Conservation (phyloP, 2,329 filamentous ascomycete genomes). For the Trichoderma endophyticum region DNA sequence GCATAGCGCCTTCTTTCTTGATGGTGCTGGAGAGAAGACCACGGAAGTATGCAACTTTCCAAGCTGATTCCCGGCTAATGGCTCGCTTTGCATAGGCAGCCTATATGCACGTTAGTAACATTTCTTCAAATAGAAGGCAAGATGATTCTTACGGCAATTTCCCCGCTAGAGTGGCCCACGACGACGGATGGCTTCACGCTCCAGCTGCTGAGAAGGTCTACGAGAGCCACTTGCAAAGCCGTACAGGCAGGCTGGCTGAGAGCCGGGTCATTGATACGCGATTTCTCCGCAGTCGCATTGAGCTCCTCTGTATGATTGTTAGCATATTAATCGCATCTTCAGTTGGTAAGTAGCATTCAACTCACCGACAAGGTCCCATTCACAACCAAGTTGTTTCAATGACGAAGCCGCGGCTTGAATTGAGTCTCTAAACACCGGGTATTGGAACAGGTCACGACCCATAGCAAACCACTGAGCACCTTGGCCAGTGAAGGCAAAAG, state of each 20-base stretch:
- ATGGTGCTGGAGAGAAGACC: neutral
- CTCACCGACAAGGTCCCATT: neutral
- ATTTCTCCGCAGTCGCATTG: neutral
- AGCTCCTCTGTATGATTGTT: neutral
- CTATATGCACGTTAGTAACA: neutral
- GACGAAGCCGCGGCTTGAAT: neutral
- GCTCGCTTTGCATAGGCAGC: neutral
- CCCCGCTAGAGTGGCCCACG: neutral
- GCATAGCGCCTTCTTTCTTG: neutral
- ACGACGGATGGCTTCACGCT: neutral
- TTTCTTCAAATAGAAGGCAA: neutral
- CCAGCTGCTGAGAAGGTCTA: neutral
- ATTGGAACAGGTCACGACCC: neutral
- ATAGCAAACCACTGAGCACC: neutral
- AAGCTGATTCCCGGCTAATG: neutral
- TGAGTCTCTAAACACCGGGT: neutral
- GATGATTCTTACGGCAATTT: neutral
- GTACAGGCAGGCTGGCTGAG: neutral
- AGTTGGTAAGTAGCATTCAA: neutral
- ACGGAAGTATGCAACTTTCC: neutral
- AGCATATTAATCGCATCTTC: neutral
- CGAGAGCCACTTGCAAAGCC: neutral
- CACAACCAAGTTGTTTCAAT: neutral
- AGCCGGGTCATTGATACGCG: neutral
- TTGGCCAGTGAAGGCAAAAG: neutral